Conservation (phyloP, 2,329 filamentous ascomycete genomes). For the Samsoniella hepiali region DNA sequence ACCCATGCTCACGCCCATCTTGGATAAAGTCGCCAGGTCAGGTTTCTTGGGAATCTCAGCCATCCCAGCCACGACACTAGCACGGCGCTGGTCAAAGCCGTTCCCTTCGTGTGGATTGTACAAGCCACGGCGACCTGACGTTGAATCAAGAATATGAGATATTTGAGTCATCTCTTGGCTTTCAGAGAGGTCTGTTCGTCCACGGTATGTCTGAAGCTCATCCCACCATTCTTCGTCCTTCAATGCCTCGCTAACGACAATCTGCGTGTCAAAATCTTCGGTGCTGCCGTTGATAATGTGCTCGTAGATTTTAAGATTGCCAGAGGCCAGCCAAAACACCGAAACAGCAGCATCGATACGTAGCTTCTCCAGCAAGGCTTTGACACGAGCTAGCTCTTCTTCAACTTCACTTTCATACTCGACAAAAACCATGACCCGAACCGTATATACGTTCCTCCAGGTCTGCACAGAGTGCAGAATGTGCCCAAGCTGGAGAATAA, state of each 20-base stretch:
- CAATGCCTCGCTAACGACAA: conserved; percentile 63
- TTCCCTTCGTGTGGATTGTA: conserved; percentile 42
- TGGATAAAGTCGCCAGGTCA: conserved; percentile 47
- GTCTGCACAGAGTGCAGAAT: conserved; percentile 78
- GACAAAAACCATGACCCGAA: conserved; percentile 82
- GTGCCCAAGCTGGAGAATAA: conserved; percentile 84
- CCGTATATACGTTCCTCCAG: conserved; percentile 69
- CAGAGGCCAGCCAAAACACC: conserved; percentile 79
- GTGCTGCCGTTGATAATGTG: conserved; percentile 70
- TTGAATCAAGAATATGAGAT: conserved; percentile 43
- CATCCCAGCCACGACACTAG: conserved; percentile 49
- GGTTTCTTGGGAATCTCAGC: conserved; percentile 60
- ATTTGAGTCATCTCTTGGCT: conserved; percentile 44
- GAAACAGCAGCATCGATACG: conserved; percentile 75
- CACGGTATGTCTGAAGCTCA: conserved; percentile 60
- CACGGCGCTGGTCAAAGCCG: conserved; percentile 32
- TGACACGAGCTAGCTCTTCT: conserved; percentile 71
- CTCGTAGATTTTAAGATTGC: conserved; percentile 69
- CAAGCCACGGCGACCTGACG: conserved; percentile 39
- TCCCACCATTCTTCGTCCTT: conserved; percentile 80
- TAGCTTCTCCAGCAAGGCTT: conserved; percentile 72
- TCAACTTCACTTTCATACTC: conserved; percentile 83
- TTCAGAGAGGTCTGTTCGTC: conserved; percentile 37
- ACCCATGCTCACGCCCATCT: conserved; percentile 64
- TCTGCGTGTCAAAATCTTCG: conserved; percentile 52